phyloP scores from a whole-genome alignment of 2,329 filamentous ascomycete genomes.

The Phaeosphaeriaceae sp. region DNA sequence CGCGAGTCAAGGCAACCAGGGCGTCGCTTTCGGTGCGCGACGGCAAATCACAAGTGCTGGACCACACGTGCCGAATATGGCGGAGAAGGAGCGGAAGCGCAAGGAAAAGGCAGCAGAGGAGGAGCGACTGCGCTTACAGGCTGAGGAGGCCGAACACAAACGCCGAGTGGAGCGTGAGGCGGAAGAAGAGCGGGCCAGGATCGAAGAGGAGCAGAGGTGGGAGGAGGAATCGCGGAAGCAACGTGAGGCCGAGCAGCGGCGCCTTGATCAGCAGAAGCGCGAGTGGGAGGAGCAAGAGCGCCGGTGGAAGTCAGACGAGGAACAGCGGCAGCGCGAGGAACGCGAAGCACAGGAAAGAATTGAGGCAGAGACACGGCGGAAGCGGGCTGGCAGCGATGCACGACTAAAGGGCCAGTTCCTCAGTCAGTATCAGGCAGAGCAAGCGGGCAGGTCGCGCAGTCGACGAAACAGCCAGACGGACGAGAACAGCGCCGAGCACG shows the following conservation, averaged over 20 bases:
- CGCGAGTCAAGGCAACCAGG: constrained; percentile 93
- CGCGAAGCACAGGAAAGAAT: constrained; percentile 72
- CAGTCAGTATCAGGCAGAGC: constrained; percentile 83
- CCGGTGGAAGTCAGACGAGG: constrained; percentile 79
- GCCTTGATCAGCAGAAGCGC: constrained; percentile 72
- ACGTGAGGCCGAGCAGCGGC: constrained; percentile 65
- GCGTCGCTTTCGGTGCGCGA: constrained; percentile 88
- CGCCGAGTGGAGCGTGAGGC: constrained; percentile 59
- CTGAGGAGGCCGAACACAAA: constrained; percentile 61
- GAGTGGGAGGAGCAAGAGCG: constrained; percentile 79
- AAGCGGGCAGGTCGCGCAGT: constrained; percentile 51
- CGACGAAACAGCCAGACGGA: constrained; percentile 48
- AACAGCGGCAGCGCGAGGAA: constrained; percentile 74
- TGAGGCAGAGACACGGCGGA: constrained; percentile 69
- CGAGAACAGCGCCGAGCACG: constrained; percentile 64
- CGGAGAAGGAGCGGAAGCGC: constrained; percentile 79
- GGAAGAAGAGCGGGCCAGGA: constrained; percentile 67
- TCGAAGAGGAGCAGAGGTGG: constrained; percentile 72
- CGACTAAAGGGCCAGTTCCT: constrained; percentile 83
- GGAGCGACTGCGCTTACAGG: constrained; percentile 56
- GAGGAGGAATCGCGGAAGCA: constrained; percentile 68
- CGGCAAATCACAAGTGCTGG: constrained; percentile 88
- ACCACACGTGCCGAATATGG: constrained; percentile 79
- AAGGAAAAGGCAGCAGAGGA: constrained; percentile 64
- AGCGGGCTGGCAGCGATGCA: constrained; percentile 67